Percentiles rank a stretch among this genome's conserved stretches.
Conservation (phyloP, 2,329 filamentous ascomycete species). For the Sordariomycetes sp. region DNA sequence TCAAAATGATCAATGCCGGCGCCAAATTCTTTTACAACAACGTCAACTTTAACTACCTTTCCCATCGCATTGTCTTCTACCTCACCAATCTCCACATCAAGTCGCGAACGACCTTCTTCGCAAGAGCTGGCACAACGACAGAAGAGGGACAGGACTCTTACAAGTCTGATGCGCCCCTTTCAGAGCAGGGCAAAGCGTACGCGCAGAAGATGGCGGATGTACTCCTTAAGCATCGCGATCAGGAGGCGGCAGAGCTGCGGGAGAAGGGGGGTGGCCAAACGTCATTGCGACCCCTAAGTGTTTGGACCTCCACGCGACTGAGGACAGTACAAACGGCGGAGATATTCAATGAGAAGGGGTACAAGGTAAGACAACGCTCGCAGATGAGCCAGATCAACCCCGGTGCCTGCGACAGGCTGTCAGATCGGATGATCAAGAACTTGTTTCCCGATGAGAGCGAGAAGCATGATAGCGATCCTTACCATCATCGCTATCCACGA, state of each 20-base stretch:
- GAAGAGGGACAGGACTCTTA: conserved; percentile 91
- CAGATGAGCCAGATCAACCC: conserved; percentile 98
- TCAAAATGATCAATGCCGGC: conserved; percentile 99
- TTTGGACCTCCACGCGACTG: conserved; percentile 92
- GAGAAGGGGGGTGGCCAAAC: conserved; percentile 58
- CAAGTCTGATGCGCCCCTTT: conserved; percentile 81
- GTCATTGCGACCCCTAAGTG: conserved; percentile 69
- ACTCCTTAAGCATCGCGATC: conserved; percentile 72
- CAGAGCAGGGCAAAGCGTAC: conserved; percentile 70
- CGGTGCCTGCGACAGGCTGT: conserved; percentile 89
- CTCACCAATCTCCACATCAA: conserved; percentile 97
- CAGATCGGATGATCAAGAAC: conserved; percentile 69
- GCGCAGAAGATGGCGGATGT: conserved; percentile 79
- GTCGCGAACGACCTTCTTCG: conserved; percentile 86
- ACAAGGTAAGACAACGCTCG: conserved; percentile 80
- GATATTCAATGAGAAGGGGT: conserved; percentile 68
- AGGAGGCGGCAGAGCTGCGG: conserved; percentile 63
- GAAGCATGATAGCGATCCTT: conserved; percentile 90
- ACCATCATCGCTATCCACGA: conserved; percentile 91
- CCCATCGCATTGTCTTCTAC: conserved; percentile 96
- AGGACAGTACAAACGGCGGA: conserved; percentile 86
- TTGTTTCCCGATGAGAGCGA: conserved; percentile 84
- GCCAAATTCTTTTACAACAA: conserved; percentile 94
- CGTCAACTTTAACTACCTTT: conserved; percentile 91
- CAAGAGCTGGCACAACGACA: conserved; percentile 73